Conservation (phyloP, 2,329 filamentous ascomycete species). For the Pezizomycotina sp. region DNA sequence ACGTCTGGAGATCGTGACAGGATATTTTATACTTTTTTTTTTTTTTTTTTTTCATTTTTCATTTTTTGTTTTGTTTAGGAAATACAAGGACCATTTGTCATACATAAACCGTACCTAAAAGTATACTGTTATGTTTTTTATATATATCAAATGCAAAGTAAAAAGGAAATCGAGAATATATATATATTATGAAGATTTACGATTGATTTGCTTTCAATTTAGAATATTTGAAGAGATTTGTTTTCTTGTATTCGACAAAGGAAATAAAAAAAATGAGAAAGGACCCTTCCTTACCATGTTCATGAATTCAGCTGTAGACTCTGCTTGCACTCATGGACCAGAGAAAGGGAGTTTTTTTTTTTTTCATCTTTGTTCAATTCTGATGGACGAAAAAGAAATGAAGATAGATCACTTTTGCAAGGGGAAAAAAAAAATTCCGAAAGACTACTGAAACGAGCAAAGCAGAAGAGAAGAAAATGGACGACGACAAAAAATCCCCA, state of each 20-base stretch:
- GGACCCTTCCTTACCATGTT: neutral
- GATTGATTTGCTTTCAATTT: neutral
- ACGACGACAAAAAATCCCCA: too few relatives aligned
- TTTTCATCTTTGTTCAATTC: too few relatives aligned
- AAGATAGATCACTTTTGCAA: conserved; percentile 1
- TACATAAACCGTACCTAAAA: neutral
- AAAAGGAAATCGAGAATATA: neutral
- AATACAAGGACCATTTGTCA: neutral
- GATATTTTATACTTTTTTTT: conserved; percentile 7
- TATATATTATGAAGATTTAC: conserved; percentile 1
- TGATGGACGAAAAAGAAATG: conserved; percentile 1
- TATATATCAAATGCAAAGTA: neutral
- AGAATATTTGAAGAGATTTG: neutral
- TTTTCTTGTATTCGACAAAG: conserved; percentile 1
- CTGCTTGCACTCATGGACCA: neutral
- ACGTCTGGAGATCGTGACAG: conserved; percentile 4
- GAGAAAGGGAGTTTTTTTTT: too few relatives aligned
- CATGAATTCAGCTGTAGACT: conserved; percentile 3
- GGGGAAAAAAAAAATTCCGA: conserved; percentile 2
- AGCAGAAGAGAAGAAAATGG: too few relatives aligned
- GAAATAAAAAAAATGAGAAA: neutral
- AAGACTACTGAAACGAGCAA: neutral
- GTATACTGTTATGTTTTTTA: neutral
- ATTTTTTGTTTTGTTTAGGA: neutral
- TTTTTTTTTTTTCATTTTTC: conserved; percentile 3